These are phyloP conservation scores for Streptanthus diversifolius DNA, from an alignment of 345 rosid species.

Conservation along the genomic window DNA sequence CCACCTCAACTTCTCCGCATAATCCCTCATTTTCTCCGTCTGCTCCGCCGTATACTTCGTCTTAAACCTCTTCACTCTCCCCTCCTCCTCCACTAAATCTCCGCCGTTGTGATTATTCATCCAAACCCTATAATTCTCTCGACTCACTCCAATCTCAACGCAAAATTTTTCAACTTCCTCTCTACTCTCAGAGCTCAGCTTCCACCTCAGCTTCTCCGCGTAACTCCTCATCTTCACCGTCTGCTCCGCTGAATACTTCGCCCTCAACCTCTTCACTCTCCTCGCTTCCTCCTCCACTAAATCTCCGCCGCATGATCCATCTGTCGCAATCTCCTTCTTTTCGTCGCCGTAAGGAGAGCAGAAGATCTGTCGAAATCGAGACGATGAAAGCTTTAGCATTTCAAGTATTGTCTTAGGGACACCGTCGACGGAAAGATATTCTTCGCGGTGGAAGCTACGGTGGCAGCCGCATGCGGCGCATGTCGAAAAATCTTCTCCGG, in stretches of 20 bases:
- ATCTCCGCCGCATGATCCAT: neutral
- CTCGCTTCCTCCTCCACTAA: constrained; percentile 3
- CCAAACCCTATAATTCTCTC: constrained; percentile 66
- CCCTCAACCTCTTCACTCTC: constrained; percentile 55
- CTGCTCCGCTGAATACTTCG: constrained; percentile 63
- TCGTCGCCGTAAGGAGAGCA: constrained; percentile 23
- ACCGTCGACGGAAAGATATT: neutral
- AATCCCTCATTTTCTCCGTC: constrained; percentile 57
- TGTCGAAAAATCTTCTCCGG: neutral
- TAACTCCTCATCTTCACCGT: constrained; percentile 57
- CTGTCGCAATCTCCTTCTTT: neutral
- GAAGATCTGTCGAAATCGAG: constrained; percentile 10
- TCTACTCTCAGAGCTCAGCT: constrained; percentile 50
- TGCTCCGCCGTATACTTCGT: constrained; percentile 68
- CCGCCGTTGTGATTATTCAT: constrained; percentile 47
- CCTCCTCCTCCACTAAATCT: neutral
- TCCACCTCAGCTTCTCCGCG: constrained; percentile 67
- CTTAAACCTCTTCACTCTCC: constrained; percentile 52
- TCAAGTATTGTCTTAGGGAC: constrained; percentile 6
- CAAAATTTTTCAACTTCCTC: constrained; percentile 51
- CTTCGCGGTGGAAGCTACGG: constrained; percentile 22
- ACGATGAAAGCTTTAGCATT: constrained; percentile 1
- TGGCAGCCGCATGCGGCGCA: constrained; percentile 28
- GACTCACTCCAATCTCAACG: constrained; percentile 46
- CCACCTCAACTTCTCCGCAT: constrained; percentile 67